Base-by-base conservation (phyloP, 306 rosid genomes). In the Cicer bijugum region DNA sequence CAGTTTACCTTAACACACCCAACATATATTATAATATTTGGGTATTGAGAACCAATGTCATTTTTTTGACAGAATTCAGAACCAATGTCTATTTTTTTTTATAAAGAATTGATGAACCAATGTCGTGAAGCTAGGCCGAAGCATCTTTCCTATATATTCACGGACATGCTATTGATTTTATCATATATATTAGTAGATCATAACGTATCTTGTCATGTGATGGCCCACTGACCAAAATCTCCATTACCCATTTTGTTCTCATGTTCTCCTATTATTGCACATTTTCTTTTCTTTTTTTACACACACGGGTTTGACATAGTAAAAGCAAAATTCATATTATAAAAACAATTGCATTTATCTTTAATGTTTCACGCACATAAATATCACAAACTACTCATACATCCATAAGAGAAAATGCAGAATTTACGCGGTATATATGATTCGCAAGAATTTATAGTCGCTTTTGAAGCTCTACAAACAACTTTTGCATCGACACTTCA, bases 161-260 rank as follows among this genome's bases (percentile, higher is more conserved):
- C 37, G 56, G 74, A 70, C 69, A 81, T 62, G 75, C 75, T 75
- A 19, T 33, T 35, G 42, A 75, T 69, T 68, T 55, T 51, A 50
- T 80, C 38, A 42, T 33, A 68, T 75, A 62, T 66, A 16, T 14
- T 65, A 48, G 5, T n/a, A 23, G 19, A 19, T 4, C 35, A 47
- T 23, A 67, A 28, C 75, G 47, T 57, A 67, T 74, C 37, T 8
- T 69, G 40, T 17, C 53, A 55, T 71, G 43, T 6, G 7, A 71
- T 75, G 78, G 19, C 70, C 74, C 74, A 28, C 65, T 50, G 4
- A 42, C 48, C 40, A 10, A 28, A 68, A 67, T 40, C 59, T 50
- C 50, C 61, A 15, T 68, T 61, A 48, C 39, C 70, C 55, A 55
- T 15, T 67, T 61, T 10, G 40, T 51, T 19, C 75, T 50, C 11